Base-by-base conservation (phyloP, 73 alveolate genomes). In the Paramecium caudatum region DNA sequence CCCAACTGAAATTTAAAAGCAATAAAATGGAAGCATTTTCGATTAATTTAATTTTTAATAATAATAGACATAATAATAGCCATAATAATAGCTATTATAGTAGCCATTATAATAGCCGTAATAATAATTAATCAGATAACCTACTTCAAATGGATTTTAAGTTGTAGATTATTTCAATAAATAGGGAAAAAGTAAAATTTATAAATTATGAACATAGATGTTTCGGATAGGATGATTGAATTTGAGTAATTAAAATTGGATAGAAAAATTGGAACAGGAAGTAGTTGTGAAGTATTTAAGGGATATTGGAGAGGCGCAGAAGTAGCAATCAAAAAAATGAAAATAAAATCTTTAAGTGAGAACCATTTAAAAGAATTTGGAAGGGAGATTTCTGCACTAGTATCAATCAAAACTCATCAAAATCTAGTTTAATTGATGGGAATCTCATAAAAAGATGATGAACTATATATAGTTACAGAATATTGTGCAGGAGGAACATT, bases 401-500 rank as follows among this genome's bases (percentile, higher is more conserved):
- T 86, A 17, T 86, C 97, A 4, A 90, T 90, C 82, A 80, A 93
- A 33, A 84, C 97, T 32, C 98, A 98, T 82, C 97, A 97, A 15
- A 96, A 97, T 88, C 82, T 97, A 62, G 98, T 97, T 8, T 82
- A 94, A 21, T 96, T 97, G 68, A 92, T 95, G 95, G 99, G 99
- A 19, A 98, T 96, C 3, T 86, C 97, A 61, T 82, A 93, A 70
- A 48, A 80, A 15, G 65, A 30, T 13, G 78, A 47, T 69, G 80
- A 47, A 63, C 48, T 92, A 46, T 92, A 96, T 74, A 98, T 98
- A 33, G 98, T 98, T 2, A 97, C 99, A 5, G 99, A 98, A 93
- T 96, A 47, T 94, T 98, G 99, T 90, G 90, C 62, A 41, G 99
- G 99, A 21, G 99, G 99, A 1, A 94, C 98, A 27, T 87, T 98